These are phyloP conservation scores for Alternaria angustiovoidea DNA, from an alignment of 2,329 filamentous ascomycete genomes.

Conservation along the genomic window DNA sequence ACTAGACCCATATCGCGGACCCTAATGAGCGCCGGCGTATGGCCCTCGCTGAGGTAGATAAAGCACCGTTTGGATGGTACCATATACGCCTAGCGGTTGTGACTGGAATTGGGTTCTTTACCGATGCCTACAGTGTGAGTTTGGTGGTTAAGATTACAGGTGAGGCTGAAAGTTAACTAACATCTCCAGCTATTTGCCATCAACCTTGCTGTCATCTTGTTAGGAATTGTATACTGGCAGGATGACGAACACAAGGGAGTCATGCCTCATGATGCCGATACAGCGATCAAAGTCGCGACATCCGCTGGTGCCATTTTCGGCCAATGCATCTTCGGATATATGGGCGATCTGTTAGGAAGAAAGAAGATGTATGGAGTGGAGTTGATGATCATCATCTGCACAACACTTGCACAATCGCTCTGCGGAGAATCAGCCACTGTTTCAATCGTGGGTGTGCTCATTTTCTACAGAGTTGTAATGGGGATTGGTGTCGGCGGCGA, in stretches of 20 bases:
- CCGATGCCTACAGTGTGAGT: conserved; percentile 71
- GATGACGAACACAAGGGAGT: conserved; percentile 51
- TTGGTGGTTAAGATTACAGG: background rate
- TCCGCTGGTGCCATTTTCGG: conserved; percentile 85
- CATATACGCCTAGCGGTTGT: conserved; percentile 80
- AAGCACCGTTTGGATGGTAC: conserved; percentile 62
- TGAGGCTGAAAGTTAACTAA: conserved; percentile 11
- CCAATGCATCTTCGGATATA: conserved; percentile 72
- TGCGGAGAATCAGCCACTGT: conserved; percentile 45
- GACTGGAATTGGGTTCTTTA: conserved; percentile 88
- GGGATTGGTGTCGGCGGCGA: conserved; percentile 47
- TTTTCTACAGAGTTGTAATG: conserved; percentile 54
- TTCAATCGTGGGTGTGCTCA: conserved; percentile 50
- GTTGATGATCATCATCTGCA: conserved; percentile 51
- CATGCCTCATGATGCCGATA: conserved; percentile 74
- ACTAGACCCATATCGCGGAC: conserved; percentile 41
- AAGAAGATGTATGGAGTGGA: conserved; percentile 80
- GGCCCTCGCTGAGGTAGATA: conserved; percentile 49
- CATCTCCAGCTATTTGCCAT: conserved; percentile 65
- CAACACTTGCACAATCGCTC: conserved; percentile 51
- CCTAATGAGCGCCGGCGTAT: conserved; percentile 49
- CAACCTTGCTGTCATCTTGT: conserved; percentile 63
- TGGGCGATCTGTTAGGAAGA: conserved; percentile 79
- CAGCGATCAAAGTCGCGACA: conserved; percentile 84
- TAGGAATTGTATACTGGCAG: conserved; percentile 81